Evolutionary conservation across 139 green algal species (phyloP).

Genomic region (Chlorella sp.): DNA sequence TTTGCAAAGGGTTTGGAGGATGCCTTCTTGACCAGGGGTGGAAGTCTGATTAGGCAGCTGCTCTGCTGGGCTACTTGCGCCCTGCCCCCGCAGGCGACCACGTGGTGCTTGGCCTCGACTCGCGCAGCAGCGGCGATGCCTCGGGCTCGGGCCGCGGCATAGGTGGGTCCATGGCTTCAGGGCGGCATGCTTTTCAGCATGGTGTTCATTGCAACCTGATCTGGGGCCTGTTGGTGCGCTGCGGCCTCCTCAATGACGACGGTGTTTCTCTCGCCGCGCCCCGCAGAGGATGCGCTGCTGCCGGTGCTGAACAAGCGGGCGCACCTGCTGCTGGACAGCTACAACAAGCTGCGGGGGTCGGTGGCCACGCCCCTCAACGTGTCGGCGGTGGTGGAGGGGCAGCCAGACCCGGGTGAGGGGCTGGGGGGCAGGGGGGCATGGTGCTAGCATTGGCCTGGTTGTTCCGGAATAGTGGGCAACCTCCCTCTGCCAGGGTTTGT

Average conservation of each 20-base stretch:
- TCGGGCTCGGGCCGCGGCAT: background rate
- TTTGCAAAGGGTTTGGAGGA: no score
- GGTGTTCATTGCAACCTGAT: no score
- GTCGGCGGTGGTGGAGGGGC: conserved; percentile 9
- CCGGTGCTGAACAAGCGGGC: conserved; percentile 20
- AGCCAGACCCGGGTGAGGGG: conserved; percentile 6
- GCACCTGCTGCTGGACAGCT: conserved; percentile 5
- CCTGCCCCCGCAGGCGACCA: background rate
- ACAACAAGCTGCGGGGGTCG: conserved; percentile 17
- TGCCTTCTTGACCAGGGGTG: no score
- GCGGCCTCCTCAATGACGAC: no score
- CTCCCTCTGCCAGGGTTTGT: background rate
- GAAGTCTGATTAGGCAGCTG: no score
- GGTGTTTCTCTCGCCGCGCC: no score
- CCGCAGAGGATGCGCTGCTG: conserved; percentile 29
- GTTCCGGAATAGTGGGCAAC: background rate
- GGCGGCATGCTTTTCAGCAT: no score
- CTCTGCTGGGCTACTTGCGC: no score
- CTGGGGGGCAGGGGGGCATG: no score
- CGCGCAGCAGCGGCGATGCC: conserved; percentile 16
- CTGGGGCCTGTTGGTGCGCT: no score
- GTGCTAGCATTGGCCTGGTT: background rate
- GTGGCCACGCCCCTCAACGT: conserved; percentile 19
- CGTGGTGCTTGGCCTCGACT: conserved; percentile 22
- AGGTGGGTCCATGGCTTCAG: no score